phyloP scores from a whole-genome alignment of 768 basidiomycete species.

The Mycena polygramma region DNA sequence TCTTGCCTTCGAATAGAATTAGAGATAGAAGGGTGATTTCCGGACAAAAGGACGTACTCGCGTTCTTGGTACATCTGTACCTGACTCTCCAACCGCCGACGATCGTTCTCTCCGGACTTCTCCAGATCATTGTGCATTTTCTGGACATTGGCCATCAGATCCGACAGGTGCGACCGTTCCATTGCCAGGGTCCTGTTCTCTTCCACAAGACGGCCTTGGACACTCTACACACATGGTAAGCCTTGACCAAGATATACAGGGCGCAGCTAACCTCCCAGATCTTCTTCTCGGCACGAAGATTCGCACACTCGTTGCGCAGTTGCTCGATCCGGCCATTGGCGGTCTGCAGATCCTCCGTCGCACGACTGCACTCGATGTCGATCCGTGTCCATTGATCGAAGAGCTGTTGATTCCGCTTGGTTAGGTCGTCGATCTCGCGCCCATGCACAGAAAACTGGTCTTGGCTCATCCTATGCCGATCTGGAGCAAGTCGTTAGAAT shows the following conservation, averaged over 20 bases:
- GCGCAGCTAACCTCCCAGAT: slow-evolving; percentile 84
- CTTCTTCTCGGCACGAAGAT: slow-evolving; percentile 92
- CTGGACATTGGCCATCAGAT: slow-evolving; percentile 91
- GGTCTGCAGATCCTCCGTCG: slow-evolving; percentile 73
- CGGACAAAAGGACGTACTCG: slow-evolving; percentile 62
- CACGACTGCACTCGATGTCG: slow-evolving; percentile 81
- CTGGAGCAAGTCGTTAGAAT: slow-evolving; percentile 51
- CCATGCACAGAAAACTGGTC: slow-evolving; percentile 75
- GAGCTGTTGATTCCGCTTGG: slow-evolving; percentile 78
- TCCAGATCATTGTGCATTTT: slow-evolving; percentile 92
- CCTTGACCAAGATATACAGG: not conserved
- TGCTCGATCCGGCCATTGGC: slow-evolving; percentile 77
- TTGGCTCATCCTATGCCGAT: slow-evolving; percentile 78
- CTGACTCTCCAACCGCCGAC: slow-evolving; percentile 83
- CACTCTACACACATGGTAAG: slow-evolving; percentile 63
- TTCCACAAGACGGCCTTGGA: slow-evolving; percentile 84
- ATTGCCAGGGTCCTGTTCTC: slow-evolving; percentile 86
- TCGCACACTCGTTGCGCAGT: slow-evolving; percentile 87
- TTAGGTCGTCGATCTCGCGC: slow-evolving; percentile 74
- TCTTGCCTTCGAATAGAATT: slow-evolving; percentile 69
- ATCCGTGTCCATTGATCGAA: slow-evolving; percentile 80
- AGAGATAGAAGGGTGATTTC: not conserved
- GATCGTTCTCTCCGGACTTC: slow-evolving; percentile 85
- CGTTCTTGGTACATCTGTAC: slow-evolving; percentile 84
- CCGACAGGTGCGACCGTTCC: slow-evolving; percentile 88